phyloP scores from a whole-genome alignment of 257 asterid species.

The Ilex asprella region DNA sequence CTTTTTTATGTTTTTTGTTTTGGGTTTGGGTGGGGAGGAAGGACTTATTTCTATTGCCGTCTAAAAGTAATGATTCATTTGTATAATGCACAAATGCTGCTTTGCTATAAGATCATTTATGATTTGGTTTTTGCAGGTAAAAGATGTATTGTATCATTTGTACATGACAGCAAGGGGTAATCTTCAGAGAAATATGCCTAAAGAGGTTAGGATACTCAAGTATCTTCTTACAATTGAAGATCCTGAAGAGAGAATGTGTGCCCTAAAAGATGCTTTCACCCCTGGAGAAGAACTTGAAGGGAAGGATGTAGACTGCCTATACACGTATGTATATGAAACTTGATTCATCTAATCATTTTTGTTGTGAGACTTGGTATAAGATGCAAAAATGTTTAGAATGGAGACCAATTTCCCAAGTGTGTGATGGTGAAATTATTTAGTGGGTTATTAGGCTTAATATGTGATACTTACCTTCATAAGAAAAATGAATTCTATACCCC shows the following conservation, averaged over 20 bases:
- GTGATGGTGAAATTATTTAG: neutral
- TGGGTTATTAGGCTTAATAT: neutral
- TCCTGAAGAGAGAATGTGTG: constrained; percentile 75
- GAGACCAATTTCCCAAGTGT: neutral
- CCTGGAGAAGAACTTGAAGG: constrained; percentile 91
- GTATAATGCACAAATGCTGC: too few relatives aligned
- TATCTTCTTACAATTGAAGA: constrained; percentile 72
- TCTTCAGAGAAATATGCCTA: constrained; percentile 87
- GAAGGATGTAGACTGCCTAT: constrained; percentile 57
- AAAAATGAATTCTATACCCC: neutral
- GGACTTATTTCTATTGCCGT: too few relatives aligned
- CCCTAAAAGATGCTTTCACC: constrained; percentile 75
- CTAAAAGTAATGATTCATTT: too few relatives aligned
- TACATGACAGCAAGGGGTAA: constrained; percentile 65
- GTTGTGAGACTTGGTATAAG: neutral
- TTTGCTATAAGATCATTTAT: neutral
- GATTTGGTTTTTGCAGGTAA: constrained; percentile 37
- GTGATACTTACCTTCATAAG: neutral
- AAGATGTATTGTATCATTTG: constrained; percentile 73
- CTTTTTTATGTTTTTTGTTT: too few relatives aligned
- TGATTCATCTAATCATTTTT: neutral
- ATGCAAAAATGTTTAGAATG: neutral
- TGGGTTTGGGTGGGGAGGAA: too few relatives aligned
- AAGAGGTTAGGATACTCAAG: constrained; percentile 85
- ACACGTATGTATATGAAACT: constrained; percentile 53